Conservation (phyloP, 805 yeast genomes). For the Kodamaea leandrae region DNA sequence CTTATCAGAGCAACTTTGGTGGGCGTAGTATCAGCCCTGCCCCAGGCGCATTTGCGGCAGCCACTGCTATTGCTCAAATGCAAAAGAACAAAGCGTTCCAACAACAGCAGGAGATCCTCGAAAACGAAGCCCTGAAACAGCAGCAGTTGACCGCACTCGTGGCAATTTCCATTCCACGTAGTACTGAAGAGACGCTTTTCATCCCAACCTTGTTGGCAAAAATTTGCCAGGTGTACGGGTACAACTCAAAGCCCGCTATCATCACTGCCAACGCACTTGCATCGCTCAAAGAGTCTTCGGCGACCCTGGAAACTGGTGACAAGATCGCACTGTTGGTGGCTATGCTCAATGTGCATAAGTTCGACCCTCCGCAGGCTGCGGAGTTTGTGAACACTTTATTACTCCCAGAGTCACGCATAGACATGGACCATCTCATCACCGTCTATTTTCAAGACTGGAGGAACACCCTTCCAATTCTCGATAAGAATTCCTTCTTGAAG, state of each 20-base stretch:
- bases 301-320: not conserved
- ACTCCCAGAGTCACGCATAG: conserved; percentile 45
- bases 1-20: conserved; percentile 1
- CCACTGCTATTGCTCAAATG: conserved; percentile 59
- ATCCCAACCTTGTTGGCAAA: conserved; percentile 70
- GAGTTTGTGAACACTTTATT: conserved; percentile 37
- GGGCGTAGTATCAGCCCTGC: conserved; percentile 52
- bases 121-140: conserved; percentile 29
- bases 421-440: conserved; percentile 65
- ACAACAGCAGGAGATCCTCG: conserved; percentile 21
- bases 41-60: conserved; percentile 69
- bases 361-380: conserved; percentile 22
- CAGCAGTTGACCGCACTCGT: conserved; percentile 46
- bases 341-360: not conserved
- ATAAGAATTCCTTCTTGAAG: conserved; percentile 62
- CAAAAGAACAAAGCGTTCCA: conserved; percentile 25
- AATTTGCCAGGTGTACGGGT: conserved; percentile 68
- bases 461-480: conserved; percentile 62
- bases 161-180: conserved; percentile 71
- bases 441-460: conserved; percentile 80
- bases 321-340: not conserved
- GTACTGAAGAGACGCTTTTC: conserved; percentile 75
- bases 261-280: conserved; percentile 71
- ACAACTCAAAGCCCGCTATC: conserved; percentile 66
- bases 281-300: conserved; percentile 43